Evolutionary conservation across 768 basidiomycete genomes (phyloP), one percentile per base, ranked within the genome.

Genomic region (Rickenella mellea): DNA sequence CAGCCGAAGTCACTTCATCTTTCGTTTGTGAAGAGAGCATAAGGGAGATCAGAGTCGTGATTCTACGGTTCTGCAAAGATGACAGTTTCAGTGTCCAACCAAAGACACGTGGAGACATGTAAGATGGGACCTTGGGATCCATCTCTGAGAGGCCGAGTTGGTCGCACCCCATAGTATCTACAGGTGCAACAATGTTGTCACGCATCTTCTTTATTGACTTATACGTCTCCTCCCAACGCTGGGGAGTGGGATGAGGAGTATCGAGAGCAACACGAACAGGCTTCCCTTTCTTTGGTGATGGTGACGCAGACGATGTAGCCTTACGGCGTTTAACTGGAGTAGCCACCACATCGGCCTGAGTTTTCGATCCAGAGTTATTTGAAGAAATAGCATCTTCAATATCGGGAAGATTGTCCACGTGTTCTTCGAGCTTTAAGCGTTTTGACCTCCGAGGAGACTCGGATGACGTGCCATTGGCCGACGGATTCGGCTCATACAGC

Each of bases 11-110:
- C 14, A 91, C 82, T 51, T 87, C 79, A 55, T 94, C 92, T 53
- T 93, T 97, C 4, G 94, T 97, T 58, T 98, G 94, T 2, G 90
- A 90, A 8, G 87, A 91, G 2, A 98, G 73, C 90, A 97, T 96
- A 33, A 99, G 69, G 3, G 92, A 89, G 6, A 99, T 75, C 17
- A 99, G 77, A 4, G 83, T 88, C 7, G 86, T 72, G 46, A 89
- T 85, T 2, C 93, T 80, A 39, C 75, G 72, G 43, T 79, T 89
- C 89, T 93, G 55, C 6, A 6, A 12, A 38, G 31, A 20, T 27
- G 28, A 41, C 11, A 21, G 35, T 27, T 41, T 43, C 29, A n/a
- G 10, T 39, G 44, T 17, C 35, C 22, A 8, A 20, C 27, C 36
- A 10, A 27, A 19, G n/a, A 28, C 20, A 35, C 27, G 29, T 26